Evolutionary conservation across 192 early-diverging fungal genomes (phyloP).

Genomic region (Jimgerdemannia lactiflua): DNA sequence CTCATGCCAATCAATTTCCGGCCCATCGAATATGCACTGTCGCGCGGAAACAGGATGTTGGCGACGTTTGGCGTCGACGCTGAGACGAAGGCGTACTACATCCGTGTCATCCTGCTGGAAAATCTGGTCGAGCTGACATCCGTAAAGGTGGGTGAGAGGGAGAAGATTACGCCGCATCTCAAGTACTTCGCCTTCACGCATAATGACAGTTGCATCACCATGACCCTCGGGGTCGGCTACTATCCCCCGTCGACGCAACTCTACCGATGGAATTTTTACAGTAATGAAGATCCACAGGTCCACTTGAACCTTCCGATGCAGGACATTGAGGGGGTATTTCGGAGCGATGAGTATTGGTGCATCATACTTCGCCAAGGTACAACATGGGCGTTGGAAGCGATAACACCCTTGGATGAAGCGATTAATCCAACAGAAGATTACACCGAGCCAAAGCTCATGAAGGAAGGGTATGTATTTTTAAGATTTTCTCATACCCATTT

Average conservation of each 20-base stretch:
- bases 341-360: background rate
- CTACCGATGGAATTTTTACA: background rate
- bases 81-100: background rate
- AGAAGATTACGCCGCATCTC: background rate
- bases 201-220: background rate
- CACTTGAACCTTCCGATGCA: background rate
- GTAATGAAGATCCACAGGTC: background rate
- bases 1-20: background rate
- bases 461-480: background rate
- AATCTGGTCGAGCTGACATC: background rate
- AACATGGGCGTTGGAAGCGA: background rate
- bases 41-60: background rate
- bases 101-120: background rate
- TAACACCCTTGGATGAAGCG: background rate
- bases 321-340: background rate
- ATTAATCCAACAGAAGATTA: background rate
- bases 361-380: background rate
- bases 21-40: background rate
- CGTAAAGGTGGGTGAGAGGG: background rate
- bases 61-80: background rate
- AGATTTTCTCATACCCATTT: too few relatives aligned
- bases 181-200: background rate
- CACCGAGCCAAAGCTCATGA: background rate
- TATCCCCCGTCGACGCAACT: background rate
- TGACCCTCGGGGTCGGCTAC: background rate